Conservation (phyloP, 805 yeast species). For the Yarrowia divulgata region DNA sequence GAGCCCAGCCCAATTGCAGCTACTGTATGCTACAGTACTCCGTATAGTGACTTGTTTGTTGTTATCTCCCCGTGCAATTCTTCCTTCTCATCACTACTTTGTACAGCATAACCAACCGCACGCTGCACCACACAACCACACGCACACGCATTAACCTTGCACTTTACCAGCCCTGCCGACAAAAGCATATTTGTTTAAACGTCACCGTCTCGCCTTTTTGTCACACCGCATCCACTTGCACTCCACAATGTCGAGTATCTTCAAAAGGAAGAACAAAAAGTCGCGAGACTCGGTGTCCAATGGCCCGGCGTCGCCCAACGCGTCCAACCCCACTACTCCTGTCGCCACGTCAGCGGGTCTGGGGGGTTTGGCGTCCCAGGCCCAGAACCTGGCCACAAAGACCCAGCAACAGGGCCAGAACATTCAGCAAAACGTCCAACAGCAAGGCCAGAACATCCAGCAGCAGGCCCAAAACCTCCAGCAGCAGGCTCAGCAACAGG, state of each 20-base stretch:
- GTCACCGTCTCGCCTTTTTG: background rate
- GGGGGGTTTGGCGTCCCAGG: background rate
- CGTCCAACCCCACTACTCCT: background rate
- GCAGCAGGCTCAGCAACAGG: constrained; percentile 15
- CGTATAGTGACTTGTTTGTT: too few relatives aligned
- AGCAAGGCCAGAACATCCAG: background rate
- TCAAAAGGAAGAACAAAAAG: constrained; percentile 39
- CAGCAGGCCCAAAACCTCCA: constrained; percentile 10
- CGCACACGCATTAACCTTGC: background rate
- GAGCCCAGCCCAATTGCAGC: too few relatives aligned
- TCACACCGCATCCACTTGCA: background rate
- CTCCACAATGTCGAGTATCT: constrained; percentile 38
- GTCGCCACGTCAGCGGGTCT: background rate
- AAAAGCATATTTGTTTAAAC: constrained; percentile 3
- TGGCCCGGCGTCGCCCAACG: constrained; percentile 16
- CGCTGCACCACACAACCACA: background rate
- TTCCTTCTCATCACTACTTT: background rate
- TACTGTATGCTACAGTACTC: background rate
- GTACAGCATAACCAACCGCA: background rate
- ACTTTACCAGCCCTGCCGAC: constrained; percentile 18
- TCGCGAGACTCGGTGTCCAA: constrained; percentile 30
- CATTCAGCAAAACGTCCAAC: background rate
- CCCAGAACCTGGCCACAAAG: constrained; percentile 11
- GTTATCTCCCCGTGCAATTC: background rate
- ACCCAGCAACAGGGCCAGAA: background rate